Evolutionary conservation across 2,329 filamentous ascomycete species (phyloP), one percentile per base, ranked within the genome.

Genomic region (Diaporthe ilicicola): DNA sequence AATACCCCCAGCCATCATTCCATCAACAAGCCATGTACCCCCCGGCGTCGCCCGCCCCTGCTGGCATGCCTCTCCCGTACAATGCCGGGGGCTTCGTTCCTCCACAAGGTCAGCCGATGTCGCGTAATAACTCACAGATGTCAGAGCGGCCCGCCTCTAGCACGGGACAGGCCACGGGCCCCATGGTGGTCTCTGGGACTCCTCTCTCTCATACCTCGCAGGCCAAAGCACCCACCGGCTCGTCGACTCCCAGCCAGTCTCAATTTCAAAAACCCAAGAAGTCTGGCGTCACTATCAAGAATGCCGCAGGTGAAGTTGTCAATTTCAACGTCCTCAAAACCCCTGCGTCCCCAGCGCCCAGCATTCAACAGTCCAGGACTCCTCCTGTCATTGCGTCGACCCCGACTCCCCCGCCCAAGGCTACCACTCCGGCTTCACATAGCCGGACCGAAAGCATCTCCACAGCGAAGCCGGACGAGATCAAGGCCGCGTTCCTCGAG

Each of bases 251-350:
- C 48, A 82, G 80, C 71, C 87, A 88, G 71, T 79, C 84, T 79
- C 89, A 86, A 76, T 84, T 84, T 24, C 86, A 85, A 79, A 93
- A 66, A 34, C 68, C 71, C 6, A 70, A 92, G 85, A 94, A 89
- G 81, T 91, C 90, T 59, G 91, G 92, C 1, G 92, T 98, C 74
- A 86, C 91, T 61, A 97, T 98, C 85, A 97, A 94, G 86, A 93
- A 94, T 77, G 88, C 92, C 37, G 88, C 91, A 69, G 95, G 94
- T 73, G 94, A 96, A 78, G 89, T 90, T 37, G 85, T 98, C 15
- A 90, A 94, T 76, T 88, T 86, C 79, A 89, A 82, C 68, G 82
- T 88, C 12, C 53, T 56, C 17, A 90, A 89, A 79, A 81, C 88
- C 0, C 88, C 89, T 4, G 82, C 86, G 2, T 89, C 89, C 2